Percentiles rank a stretch among this genome's conserved stretches.
These are phyloP conservation scores for Platanthera zijinensis DNA, from an alignment of 106 monocot species.

Conservation along the genomic window DNA sequence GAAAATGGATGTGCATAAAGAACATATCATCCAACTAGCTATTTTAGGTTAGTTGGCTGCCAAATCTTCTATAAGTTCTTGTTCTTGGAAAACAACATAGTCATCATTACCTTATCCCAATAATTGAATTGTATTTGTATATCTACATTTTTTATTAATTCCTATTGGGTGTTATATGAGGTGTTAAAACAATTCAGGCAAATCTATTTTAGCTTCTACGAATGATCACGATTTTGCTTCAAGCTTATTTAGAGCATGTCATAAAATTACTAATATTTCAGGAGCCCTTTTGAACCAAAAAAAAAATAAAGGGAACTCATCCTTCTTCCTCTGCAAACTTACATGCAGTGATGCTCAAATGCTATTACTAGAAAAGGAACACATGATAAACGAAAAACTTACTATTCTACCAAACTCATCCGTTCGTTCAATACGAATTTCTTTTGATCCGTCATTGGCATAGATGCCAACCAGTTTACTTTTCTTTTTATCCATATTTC, in stretches of 20 bases:
- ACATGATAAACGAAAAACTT: slow-evolving; percentile 23
- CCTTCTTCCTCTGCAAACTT: background rate
- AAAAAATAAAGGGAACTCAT: background rate
- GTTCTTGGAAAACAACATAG: background rate
- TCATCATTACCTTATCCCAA: background rate
- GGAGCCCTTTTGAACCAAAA: background rate
- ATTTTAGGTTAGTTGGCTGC: background rate
- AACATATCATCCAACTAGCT: background rate
- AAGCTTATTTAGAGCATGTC: background rate
- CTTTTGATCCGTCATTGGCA: slow-evolving; percentile 75
- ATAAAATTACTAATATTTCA: background rate
- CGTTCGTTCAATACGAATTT: slow-evolving; percentile 84
- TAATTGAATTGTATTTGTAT: background rate
- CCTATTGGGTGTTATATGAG: background rate
- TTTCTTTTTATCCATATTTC: slow-evolving; percentile 98
- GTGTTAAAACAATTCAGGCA: background rate
- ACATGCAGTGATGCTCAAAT: background rate
- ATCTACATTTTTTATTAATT: no score
- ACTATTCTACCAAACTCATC: slow-evolving; percentile 96
- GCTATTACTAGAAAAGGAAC: background rate
- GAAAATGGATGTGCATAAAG: background rate
- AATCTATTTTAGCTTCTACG: background rate
- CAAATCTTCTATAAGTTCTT: background rate
- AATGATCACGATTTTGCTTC: background rate
- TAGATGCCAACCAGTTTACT: slow-evolving; percentile 84